A percentile compares a stretch with the other conserved stretches of the same genome.
Evolutionary conservation across 2,329 filamentous ascomycete species (phyloP).

Genomic region (Cordyceps cateniannulata): DNA sequence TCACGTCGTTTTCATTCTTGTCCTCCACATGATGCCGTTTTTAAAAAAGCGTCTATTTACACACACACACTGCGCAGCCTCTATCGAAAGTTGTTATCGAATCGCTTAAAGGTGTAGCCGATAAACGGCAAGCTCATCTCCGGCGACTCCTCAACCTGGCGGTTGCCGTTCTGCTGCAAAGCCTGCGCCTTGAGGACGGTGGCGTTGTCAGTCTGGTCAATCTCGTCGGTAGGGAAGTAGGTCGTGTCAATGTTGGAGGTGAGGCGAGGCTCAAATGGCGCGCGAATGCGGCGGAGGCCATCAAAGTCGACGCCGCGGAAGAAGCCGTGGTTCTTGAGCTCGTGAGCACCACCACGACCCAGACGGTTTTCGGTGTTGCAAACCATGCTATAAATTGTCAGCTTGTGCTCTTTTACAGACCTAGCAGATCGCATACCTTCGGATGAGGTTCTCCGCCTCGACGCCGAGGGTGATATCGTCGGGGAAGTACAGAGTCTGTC

Average conservation of each 20-base stretch:
- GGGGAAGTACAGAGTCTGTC: constrained; percentile 90
- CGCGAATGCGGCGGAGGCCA: constrained; percentile 82
- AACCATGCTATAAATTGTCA: constrained; percentile 60
- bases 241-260: constrained; percentile 92
- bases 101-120: constrained; percentile 79
- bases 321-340: constrained; percentile 92
- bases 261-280: constrained; percentile 91
- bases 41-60: neutral
- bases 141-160: constrained; percentile 66
- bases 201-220: constrained; percentile 91
- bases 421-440: constrained; percentile 56
- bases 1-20: neutral
- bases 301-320: constrained; percentile 97
- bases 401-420: neutral
- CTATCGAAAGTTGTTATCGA: constrained; percentile 64
- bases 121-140: constrained; percentile 86
- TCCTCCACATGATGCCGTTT: neutral
- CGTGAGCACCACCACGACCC: constrained; percentile 76
- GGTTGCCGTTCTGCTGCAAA: constrained; percentile 55
- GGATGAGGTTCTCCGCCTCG: constrained; percentile 87
- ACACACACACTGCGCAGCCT: constrained; percentile 17
- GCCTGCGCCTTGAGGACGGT: constrained; percentile 81
- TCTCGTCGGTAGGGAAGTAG: constrained; percentile 98
- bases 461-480: constrained; percentile 84
- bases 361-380: constrained; percentile 91